phyloP scores from a whole-genome alignment of 306 rosid species.

The Dryas octopetala region DNA sequence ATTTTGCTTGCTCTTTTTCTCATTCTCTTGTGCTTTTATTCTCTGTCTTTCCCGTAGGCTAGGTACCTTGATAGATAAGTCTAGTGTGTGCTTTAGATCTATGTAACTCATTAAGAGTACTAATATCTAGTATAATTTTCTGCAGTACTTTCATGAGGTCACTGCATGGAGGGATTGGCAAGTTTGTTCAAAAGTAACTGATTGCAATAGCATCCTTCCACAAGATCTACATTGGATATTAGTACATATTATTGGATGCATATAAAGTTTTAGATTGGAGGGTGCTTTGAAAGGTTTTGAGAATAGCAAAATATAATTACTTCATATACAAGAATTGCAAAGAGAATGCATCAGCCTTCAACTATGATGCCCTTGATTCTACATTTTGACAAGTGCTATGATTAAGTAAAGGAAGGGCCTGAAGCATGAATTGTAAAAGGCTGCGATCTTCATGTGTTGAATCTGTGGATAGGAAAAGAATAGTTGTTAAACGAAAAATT shows the following conservation, averaged over 20 bases:
- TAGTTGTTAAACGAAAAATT: conserved; percentile 4
- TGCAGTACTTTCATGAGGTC: conserved; percentile 52
- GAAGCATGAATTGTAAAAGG: conserved; percentile 7
- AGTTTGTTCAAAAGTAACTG: conserved; percentile 40
- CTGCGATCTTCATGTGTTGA: conserved; percentile 5
- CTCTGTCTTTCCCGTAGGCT: conserved; percentile 1
- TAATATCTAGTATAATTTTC: conserved; percentile 48
- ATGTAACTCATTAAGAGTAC: conserved; percentile 35
- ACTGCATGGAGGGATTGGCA: conserved; percentile 51
- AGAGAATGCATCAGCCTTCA: conserved; percentile 23
- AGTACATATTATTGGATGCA: conserved; percentile 31
- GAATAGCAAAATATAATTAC: conserved; percentile 27
- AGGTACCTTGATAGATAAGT: conserved; percentile 17
- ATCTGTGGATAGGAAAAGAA: conserved; percentile 6
- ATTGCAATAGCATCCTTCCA: conserved; percentile 38
- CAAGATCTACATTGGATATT: conserved; percentile 38
- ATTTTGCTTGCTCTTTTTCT: not conserved
- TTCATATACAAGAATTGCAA: conserved; percentile 16
- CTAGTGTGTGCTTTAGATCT: conserved; percentile 33
- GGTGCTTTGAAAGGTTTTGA: conserved; percentile 31
- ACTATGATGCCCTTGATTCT: not conserved
- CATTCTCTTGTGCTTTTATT: not conserved
- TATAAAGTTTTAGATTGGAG: conserved; percentile 26
- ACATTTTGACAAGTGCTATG: conserved; percentile 3
- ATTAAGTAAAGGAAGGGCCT: conserved; percentile 2